Base-by-base conservation (phyloP, 176 grass and related monocot species). In the Rhipidocladum racemiflorum region DNA sequence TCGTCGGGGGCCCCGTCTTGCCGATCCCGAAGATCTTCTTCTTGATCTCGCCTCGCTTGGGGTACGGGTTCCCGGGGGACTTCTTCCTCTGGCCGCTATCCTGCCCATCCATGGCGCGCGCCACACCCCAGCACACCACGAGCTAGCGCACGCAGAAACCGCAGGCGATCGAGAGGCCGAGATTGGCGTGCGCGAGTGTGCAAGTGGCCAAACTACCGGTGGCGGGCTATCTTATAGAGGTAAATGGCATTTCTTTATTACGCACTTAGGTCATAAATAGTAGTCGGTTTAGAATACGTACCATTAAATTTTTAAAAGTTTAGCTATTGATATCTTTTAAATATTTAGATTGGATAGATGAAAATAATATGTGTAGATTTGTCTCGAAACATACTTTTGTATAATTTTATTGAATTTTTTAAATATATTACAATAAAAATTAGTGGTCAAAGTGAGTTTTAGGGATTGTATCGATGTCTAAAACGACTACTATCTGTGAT, bases 61-160 rank as follows among this genome's bases (percentile, higher is more conserved):
- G 87, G 34, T 62, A 0, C 20, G 40, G 43, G 25, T 89, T 85
- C 13, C 82, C 87, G 12, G 48, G 20, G 60, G 75, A 11, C 75
- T 66, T 85, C 57, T 30, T 18, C 76, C 46, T 80, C 35, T 34
- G 36, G 60, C 35, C 20, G 29, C 10, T 72, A 11, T 0, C 82
- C 78, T 81, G 77, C 61, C n/a, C 78, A 68, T 84, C 81, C 87
- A 88, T 88, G 81, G 38, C 40, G 68, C 17, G 38, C 40, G 68
- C 17, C 77, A 23, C 60, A 25, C 12, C 10, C 53, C 0, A 60
- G 27, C 76, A 5, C 18, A 36, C n/a, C 3, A 12, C 55, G 23
- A 25, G 35, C 12, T 12, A 16, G 9, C 3, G 21, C 66, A 9
- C 13, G 16, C 35, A 61, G 51, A 45, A 36, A 46, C 38, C 38